A percentile compares a stretch with the other conserved stretches of the same genome.
Conservation (phyloP, 257 asterid genomes). For the Craterostigma plantagineum region DNA sequence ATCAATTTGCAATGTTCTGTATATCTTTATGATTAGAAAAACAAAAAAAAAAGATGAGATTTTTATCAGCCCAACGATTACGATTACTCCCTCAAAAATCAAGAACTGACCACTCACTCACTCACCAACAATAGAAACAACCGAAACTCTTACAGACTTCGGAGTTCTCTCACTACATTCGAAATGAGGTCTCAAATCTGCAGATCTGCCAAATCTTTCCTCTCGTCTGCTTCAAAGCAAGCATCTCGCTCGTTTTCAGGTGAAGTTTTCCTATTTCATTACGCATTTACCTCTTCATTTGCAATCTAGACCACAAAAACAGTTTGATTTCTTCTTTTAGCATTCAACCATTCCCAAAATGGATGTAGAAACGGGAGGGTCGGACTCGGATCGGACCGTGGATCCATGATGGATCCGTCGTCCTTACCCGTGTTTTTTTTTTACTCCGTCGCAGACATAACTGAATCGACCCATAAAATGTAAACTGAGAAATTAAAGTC, state of each 20-base stretch:
- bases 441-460: neutral
- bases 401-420: neutral
- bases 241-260: constrained; percentile 61
- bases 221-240: constrained; percentile 64
- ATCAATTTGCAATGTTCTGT: too few relatives aligned
- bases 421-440: neutral
- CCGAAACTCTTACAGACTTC: too few relatives aligned
- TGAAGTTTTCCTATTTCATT: constrained; percentile 8
- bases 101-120: too few relatives aligned
- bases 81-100: too few relatives aligned
- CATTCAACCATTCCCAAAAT: too few relatives aligned
- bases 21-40: too few relatives aligned
- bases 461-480: neutral
- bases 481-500: constrained; percentile 8
- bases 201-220: constrained; percentile 72
- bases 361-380: too few relatives aligned
- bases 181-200: constrained; percentile 68
- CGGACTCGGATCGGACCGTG: too few relatives aligned
- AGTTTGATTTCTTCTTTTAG: constrained; percentile 1
- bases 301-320: neutral
- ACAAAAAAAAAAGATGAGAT: too few relatives aligned
- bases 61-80: too few relatives aligned
- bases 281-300: constrained; percentile 1
- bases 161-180: too few relatives aligned
- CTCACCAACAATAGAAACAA: too few relatives aligned